Percentiles rank a stretch among this genome's conserved stretches.
phyloP scores from a whole-genome alignment of 78 protist species.

The Creolimax fragrantissima region DNA sequence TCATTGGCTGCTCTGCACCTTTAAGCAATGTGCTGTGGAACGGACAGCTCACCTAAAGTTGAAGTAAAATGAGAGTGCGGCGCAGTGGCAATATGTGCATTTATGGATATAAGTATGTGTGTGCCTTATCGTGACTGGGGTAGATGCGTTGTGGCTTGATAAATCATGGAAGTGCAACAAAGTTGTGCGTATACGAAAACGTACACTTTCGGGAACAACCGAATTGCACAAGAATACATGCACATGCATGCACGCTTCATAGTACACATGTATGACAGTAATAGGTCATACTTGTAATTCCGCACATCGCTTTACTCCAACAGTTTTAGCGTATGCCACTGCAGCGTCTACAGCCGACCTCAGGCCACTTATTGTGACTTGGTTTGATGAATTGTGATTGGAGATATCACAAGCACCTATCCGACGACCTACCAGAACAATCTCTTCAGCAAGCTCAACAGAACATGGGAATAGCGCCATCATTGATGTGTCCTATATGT shows the following conservation, averaged over 20 bases:
- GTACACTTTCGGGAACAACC: too few relatives aligned
- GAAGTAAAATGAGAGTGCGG: too few relatives aligned
- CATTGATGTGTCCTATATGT: background rate
- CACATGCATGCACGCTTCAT: too few relatives aligned
- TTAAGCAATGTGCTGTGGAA: background rate
- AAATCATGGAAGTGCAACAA: too few relatives aligned
- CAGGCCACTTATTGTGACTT: background rate
- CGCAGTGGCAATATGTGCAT: too few relatives aligned
- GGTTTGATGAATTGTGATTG: background rate
- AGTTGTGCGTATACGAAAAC: too few relatives aligned
- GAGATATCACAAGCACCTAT: background rate
- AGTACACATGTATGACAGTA: too few relatives aligned
- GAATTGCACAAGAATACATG: too few relatives aligned
- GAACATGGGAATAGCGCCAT: background rate
- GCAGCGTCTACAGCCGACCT: background rate
- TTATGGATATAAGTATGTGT: too few relatives aligned
- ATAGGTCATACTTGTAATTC: background rate
- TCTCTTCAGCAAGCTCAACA: background rate
- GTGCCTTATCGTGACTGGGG: too few relatives aligned
- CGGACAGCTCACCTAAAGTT: background rate
- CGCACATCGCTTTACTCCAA: background rate
- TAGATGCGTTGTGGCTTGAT: too few relatives aligned
- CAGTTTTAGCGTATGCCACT: background rate
- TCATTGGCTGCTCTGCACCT: background rate
- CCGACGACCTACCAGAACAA: background rate